Evolutionary conservation across 1,284 basidiomycete genomes (phyloP), one percentile per base, ranked within the genome.

Genomic region (Cryptococcus sp.): DNA sequence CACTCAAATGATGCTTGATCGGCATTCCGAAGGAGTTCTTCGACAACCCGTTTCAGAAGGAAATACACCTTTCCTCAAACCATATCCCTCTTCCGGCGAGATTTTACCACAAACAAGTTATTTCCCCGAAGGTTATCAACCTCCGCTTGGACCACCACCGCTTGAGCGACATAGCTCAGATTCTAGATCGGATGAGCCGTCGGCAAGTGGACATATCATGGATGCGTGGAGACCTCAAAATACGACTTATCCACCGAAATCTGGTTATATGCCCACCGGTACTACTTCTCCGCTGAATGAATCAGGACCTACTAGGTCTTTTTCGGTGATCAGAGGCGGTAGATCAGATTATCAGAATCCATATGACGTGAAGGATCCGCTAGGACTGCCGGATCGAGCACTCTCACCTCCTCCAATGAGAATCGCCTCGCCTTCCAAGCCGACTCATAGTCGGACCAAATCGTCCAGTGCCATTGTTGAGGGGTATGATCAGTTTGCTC

Each of bases 1-100:
- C 7, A 76, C 73, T 3, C 76, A 77, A 56, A 74, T 73, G 72
- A 77, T 78, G 70, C 64, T 78, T 30, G 75, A 78, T 56, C 62
- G 72, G 4, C 67, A 76, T 61, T 77, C 76, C 3, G 63, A 65
- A 48, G 71, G 72, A 46, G 61, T 73, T 10, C 49, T 58, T 14
- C 55, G 67, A 11, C 55, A 59, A 23, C 57, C 58, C 1, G 53
- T 58, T 1, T 65, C 67, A 4, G 60, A 64, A 33, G 56, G 50
- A 13, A 47, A 48, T 1, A 60, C 64, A 10, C 61, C 62, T 5
- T 64, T 62, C 55, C 38, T 63, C n/a, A 46, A 57, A 13, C 32
- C 51, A 4, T 57, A 62, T 49, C 52, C 58, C 14, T 31, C 46
- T 8, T 48, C 33, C 46, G 41, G 51, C 38, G 42, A 56, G 34